Percentiles rank a stretch among this genome's conserved stretches.
These are phyloP conservation scores for Solanum appendiculatum DNA, from an alignment of 257 asterid species.

Conservation along the genomic window DNA sequence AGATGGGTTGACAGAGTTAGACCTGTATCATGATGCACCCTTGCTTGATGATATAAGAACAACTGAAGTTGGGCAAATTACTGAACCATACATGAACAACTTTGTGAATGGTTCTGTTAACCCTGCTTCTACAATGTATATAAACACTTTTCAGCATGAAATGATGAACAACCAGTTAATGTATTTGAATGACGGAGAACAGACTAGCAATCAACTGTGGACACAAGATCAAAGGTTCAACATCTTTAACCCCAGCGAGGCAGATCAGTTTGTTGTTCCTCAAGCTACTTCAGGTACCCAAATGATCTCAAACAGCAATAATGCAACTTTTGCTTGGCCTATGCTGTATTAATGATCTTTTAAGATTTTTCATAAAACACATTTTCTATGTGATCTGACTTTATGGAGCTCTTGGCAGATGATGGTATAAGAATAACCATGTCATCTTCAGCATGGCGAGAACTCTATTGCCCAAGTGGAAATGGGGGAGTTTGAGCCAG, in stretches of 20 bases:
- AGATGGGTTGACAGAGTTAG: constrained; percentile 47
- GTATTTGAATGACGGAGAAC: constrained; percentile 19
- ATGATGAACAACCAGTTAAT: constrained; percentile 24
- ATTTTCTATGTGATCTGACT: constrained; percentile 24
- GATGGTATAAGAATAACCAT: constrained; percentile 35
- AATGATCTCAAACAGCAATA: constrained; percentile 9
- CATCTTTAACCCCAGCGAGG: constrained; percentile 22
- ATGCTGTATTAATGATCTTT: constrained; percentile 5
- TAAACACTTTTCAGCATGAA: constrained; percentile 4
- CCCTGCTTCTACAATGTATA: neutral
- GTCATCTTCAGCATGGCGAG: constrained; percentile 43
- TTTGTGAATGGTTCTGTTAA: constrained; percentile 12
- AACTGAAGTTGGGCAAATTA: constrained; percentile 18
- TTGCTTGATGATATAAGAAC: constrained; percentile 25
- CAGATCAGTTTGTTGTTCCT: constrained; percentile 23
- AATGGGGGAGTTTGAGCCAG: constrained; percentile 87
- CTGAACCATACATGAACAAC: constrained; percentile 16
- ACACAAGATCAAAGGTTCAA: constrained; percentile 34
- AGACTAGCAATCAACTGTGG: constrained; percentile 30
- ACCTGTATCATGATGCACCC: constrained; percentile 45
- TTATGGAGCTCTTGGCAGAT: constrained; percentile 74
- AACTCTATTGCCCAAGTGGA: constrained; percentile 85
- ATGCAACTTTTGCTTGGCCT: constrained; percentile 22
- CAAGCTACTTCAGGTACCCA: constrained; percentile 66
- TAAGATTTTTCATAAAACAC: neutral